Evolutionary conservation across 176 grass and related monocot genomes (phyloP).

Genomic region (Hordeum vulgare): MorexV3_pseudomolecules_assembly NC_058523.1:17658647-17659146

Average conservation of each 20-base stretch:
- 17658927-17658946: background rate
- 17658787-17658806: background rate
- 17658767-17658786: background rate
- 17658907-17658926: background rate
- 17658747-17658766: background rate
- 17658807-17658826: background rate
- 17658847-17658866: background rate
- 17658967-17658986: background rate
- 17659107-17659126: too few relatives aligned
- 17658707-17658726: background rate
- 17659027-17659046: background rate
- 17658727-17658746: background rate
- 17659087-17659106: too few relatives aligned
- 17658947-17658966: background rate
- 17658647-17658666: background rate
- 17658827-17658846: background rate
- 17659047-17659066: background rate
- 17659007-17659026: background rate
- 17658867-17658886: background rate
- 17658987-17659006: background rate
- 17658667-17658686: background rate
- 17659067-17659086: background rate
- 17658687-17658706: background rate
- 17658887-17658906: background rate
- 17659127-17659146: too few relatives aligned